Base-by-base conservation (phyloP, 2,329 filamentous ascomycete genomes). In the Ophiostoma populinum region DNA sequence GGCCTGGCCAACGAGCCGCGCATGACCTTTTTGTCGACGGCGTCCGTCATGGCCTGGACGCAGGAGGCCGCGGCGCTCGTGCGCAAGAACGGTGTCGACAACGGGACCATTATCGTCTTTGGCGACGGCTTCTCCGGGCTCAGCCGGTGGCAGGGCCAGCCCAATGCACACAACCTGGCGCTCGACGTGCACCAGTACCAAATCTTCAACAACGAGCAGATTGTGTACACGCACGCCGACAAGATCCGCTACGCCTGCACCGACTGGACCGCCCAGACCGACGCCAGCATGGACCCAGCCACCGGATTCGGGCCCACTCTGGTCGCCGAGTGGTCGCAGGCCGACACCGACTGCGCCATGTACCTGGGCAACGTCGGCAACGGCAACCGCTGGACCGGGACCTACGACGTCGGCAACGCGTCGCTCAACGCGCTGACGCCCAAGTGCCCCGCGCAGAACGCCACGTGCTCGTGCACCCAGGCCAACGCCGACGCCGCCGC, bases 141-240 rank as follows among this genome's bases (percentile, higher is more conserved):
- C 5, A 65, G 67, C 45, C 87, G 92, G 49, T 98, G 90, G 90
- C 75, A 93, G 52, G 82, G 81, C 26, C 67, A 80, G 52, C 68
- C 95, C 45, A 70, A 78, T 45, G 64, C 67, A 16, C 68, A 80
- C 49, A 64, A 76, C 31, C 63, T 95, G 44, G 70, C 92, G 13
- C 71, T 98, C n/a, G 90, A 98, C 56, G 90, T 92, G 24, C 90
- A 98, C 57, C 87, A 95, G 55, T 98, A 98, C 55, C 82, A 92
- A 49, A 94, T 94, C 55, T 98, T 98, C 67, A 94, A 98, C 63
- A 71, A 72, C 25, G 75, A 79, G 44, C 82, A 92, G 55, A 79
- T 98, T 49, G 69, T 72, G 32, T 76, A 79, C 49, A 76, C 76
- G 37, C 90, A 95, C 59, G 66, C 75, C 37, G 67, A 76, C 45